Percentiles rank a stretch among this genome's conserved stretches.
phyloP scores from a whole-genome alignment of 192 early-diverging fungal genomes.

The Diversispora eburnea region DNA sequence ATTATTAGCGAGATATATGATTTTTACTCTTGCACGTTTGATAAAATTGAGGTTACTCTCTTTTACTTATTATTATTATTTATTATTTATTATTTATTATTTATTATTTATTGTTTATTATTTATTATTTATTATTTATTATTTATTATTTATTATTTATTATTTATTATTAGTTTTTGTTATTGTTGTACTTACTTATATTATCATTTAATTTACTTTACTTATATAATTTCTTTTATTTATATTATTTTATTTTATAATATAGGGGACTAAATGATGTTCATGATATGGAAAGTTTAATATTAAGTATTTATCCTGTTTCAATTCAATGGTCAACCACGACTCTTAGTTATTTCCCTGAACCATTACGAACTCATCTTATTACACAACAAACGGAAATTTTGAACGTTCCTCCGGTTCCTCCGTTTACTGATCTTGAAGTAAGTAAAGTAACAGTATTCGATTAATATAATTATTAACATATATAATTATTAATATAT shows the following conservation, averaged over 20 bases:
- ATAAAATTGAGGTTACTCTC: constrained; percentile 52
- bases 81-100: too few relatives aligned
- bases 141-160: too few relatives aligned
- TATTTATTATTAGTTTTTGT: too few relatives aligned
- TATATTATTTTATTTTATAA: not conserved
- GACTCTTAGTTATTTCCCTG: constrained; percentile 52
- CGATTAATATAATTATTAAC: not conserved
- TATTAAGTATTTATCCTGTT: constrained; percentile 47
- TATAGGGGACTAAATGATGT: constrained; percentile 50
- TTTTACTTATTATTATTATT: too few relatives aligned
- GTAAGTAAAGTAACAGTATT: constrained; percentile 1
- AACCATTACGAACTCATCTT: constrained; percentile 41
- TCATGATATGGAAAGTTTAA: constrained; percentile 46
- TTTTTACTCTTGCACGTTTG: constrained; percentile 49
- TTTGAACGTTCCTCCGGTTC: constrained; percentile 23
- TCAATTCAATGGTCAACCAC: constrained; percentile 54
- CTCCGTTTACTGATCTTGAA: constrained; percentile 3
- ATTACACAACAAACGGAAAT: constrained; percentile 30
- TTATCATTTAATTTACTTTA: not conserved
- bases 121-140: too few relatives aligned
- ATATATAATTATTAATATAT: not conserved
- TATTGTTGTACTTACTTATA: too few relatives aligned
- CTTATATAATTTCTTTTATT: not conserved
- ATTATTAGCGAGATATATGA: constrained; percentile 51
- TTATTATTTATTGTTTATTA: too few relatives aligned